phyloP scores from a whole-genome alignment of 1,139 yeast genomes.

The Scheffersomyces lignicola region DNA sequence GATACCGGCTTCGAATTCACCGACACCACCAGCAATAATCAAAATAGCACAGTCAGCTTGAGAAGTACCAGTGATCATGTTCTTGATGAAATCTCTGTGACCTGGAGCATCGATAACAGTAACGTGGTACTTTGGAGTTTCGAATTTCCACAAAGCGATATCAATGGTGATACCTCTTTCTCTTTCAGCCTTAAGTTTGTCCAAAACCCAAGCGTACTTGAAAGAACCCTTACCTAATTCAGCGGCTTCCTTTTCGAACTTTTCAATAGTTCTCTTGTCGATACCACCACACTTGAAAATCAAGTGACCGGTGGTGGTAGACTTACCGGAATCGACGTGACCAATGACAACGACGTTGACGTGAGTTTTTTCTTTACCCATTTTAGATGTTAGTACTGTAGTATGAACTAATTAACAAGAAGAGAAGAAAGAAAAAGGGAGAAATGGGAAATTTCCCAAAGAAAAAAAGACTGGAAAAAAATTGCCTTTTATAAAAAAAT shows the following conservation, averaged over 20 bases:
- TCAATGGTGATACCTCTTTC: slow-evolving; percentile 97
- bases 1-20: slow-evolving; percentile 96
- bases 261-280: slow-evolving; percentile 97
- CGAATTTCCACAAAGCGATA: slow-evolving; percentile 94
- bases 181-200: slow-evolving; percentile 94
- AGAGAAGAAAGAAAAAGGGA: no score
- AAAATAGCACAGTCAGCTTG: slow-evolving; percentile 92
- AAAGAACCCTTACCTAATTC: slow-evolving; percentile 98
- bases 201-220: slow-evolving; percentile 98
- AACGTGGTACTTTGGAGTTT: slow-evolving; percentile 91
- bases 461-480: neutral
- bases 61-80: slow-evolving; percentile 91
- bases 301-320: slow-evolving; percentile 98
- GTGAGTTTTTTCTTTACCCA: slow-evolving; percentile 95
- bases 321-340: slow-evolving; percentile 97
- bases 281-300: slow-evolving; percentile 93
- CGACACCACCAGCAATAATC: slow-evolving; percentile 88
- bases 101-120: slow-evolving; percentile 95
- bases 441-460: neutral
- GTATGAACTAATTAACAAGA: no score
- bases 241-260: slow-evolving; percentile 98
- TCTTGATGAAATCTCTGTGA: slow-evolving; percentile 96
- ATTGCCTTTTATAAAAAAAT: neutral
- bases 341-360: slow-evolving; percentile 99
- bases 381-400: no score